These are phyloP conservation scores for Orbilia ellipsospora DNA, from an alignment of 2,329 filamentous ascomycete genomes.

Conservation along the genomic window DNA sequence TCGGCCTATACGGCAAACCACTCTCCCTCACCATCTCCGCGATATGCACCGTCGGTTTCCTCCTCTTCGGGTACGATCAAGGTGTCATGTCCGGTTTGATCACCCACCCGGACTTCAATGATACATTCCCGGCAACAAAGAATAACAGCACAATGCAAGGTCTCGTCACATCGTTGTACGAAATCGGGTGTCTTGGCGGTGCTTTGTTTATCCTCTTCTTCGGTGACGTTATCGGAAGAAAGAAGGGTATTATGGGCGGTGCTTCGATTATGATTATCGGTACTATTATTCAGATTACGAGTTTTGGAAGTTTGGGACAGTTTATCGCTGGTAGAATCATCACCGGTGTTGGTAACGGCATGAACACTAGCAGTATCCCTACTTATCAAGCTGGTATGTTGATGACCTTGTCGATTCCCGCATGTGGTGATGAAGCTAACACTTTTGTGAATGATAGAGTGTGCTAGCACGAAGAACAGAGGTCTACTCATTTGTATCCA, in stretches of 20 bases:
- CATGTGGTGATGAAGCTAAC: background rate
- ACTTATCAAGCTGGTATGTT: slow-evolving; percentile 65
- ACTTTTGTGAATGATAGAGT: slow-evolving; percentile 35
- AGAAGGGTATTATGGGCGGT: slow-evolving; percentile 71
- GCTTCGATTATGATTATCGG: slow-evolving; percentile 70
- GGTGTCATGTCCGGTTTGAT: slow-evolving; percentile 69
- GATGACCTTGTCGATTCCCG: slow-evolving; percentile 59
- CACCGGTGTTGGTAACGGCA: slow-evolving; percentile 68
- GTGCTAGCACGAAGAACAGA: slow-evolving; percentile 66
- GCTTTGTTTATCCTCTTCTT: slow-evolving; percentile 66
- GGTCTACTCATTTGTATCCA: slow-evolving; percentile 72
- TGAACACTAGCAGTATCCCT: slow-evolving; percentile 66
- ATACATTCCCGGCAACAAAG: slow-evolving; percentile 65
- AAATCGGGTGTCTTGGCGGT: slow-evolving; percentile 68
- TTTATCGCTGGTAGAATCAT: slow-evolving; percentile 70
- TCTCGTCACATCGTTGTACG: slow-evolving; percentile 55
- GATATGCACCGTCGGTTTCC: slow-evolving; percentile 73
- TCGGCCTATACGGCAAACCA: slow-evolving; percentile 69
- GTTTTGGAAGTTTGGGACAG: slow-evolving; percentile 66
- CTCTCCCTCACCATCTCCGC: slow-evolving; percentile 71
- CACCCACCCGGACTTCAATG: slow-evolving; percentile 66
- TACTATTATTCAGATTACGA: slow-evolving; percentile 69
- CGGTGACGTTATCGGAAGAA: slow-evolving; percentile 71
- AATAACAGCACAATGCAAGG: slow-evolving; percentile 66
- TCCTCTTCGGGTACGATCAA: slow-evolving; percentile 71